Evolutionary conservation across 192 early-diverging fungal species (phyloP).

Genomic region (Gryganskiella cystojenkinii): DNA sequence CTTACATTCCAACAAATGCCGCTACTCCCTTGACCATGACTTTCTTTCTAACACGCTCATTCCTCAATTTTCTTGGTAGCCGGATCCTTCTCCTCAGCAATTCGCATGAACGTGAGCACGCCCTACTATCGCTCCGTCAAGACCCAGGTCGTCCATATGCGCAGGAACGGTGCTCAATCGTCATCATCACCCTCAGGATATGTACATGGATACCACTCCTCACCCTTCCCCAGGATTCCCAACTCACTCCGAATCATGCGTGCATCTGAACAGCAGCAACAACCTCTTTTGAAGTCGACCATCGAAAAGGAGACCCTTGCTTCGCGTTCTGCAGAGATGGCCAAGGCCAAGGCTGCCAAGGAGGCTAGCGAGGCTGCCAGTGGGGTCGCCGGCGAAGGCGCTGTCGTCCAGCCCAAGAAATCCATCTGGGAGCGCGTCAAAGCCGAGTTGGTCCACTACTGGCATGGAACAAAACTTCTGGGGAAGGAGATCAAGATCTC

Average conservation of each 20-base stretch:
- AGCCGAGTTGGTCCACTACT: constrained; percentile 91
- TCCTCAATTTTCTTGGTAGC: constrained; percentile 1
- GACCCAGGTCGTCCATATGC: constrained; percentile 28
- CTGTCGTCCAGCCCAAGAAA: constrained; percentile 61
- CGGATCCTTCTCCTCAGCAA: constrained; percentile 23
- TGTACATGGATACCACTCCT: constrained; percentile 32
- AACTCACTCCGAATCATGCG: constrained; percentile 36
- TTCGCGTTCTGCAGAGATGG: constrained; percentile 51
- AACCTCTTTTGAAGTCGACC: constrained; percentile 33
- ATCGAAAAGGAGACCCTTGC: constrained; percentile 52
- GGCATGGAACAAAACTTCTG: constrained; percentile 93
- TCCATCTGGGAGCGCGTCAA: constrained; percentile 84
- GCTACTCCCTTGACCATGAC: background rate
- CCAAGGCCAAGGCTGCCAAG: constrained; percentile 48
- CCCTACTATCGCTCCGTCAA: constrained; percentile 48
- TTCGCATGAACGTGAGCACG: constrained; percentile 39
- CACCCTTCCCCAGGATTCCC: constrained; percentile 45
- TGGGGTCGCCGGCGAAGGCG: constrained; percentile 38
- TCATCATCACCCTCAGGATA: background rate
- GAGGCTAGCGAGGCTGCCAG: constrained; percentile 37
- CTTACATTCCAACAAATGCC: background rate
- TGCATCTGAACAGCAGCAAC: constrained; percentile 23
- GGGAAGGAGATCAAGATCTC: constrained; percentile 91
- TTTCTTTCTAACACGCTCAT: background rate
- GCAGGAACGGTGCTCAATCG: background rate